Base-by-base conservation (phyloP, 345 rosid species). In the Ceriops zippeliana region DNA sequence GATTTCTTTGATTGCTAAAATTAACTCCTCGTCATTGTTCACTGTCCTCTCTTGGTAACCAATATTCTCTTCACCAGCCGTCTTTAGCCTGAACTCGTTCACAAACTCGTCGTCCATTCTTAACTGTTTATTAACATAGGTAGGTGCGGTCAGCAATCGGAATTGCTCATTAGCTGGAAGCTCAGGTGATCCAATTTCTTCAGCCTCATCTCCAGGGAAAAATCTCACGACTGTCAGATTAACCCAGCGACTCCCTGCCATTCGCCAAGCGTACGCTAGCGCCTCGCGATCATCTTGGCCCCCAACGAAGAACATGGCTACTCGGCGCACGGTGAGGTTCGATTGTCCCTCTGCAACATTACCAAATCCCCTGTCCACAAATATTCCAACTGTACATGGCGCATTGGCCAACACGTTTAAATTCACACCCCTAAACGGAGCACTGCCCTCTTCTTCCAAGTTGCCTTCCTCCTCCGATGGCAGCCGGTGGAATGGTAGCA, bases 271-370 rank as follows among this genome's bases (percentile, higher is more conserved):
- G 34, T 80, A 90, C 0, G 88, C 69, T 59, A 89, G 71, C 16
- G 95, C 98, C 67, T 92, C 96, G 30, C 93, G 74, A 27, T 90
- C 95, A 26, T 88, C 92, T 0, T 68, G 79, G 5, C 93, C 96
- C 0, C 95, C 91, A 1, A 80, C 0, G 70, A 83, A 91, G 30
- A 86, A 16, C 88, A 85, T 71, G n/a, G 76, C 80, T 0, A 87
- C 67, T 32, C 66, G 68, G 15, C 66, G 66, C 31, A 51, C 38
- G 0, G 63, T 63, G 54, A 51, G 46, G 60, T 73, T 75, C 16
- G 66, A 75, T 62, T 70, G 71, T 24, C 64, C 75, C 8, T 35
- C 24, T 15, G 16, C 24, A 32, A 70, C 35, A 19, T 62, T 34
- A 31, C 79, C 78, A 46, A 83, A 76, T 21, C 98, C 92, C 30